Conservation (phyloP, 306 rosid species). For the Vigna mungo region DNA sequence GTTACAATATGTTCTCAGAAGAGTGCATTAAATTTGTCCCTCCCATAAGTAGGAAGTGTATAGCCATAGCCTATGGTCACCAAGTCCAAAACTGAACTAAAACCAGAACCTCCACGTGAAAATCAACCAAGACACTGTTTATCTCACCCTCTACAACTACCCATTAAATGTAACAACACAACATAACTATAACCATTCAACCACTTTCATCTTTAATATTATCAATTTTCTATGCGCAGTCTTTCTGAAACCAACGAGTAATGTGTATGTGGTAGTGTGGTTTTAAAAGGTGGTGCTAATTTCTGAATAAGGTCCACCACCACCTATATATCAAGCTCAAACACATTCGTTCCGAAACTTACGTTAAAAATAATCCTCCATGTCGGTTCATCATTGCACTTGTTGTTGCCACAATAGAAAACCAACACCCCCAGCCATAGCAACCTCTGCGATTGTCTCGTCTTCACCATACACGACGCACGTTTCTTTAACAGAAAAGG, state of each 20-base stretch:
- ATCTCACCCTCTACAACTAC: too few relatives aligned
- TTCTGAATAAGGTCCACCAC: neutral
- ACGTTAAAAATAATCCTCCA: constrained; percentile 1
- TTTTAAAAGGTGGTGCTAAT: neutral
- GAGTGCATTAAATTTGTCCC: constrained; percentile 69
- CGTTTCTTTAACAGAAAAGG: neutral
- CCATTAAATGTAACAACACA: too few relatives aligned
- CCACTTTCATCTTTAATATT: too few relatives aligned
- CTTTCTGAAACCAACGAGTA: too few relatives aligned
- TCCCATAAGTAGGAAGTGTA: constrained; percentile 44
- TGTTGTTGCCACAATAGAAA: constrained; percentile 5
- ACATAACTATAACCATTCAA: too few relatives aligned
- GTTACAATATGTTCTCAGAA: neutral
- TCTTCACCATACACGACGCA: neutral
- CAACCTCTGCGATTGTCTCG: constrained; percentile 19
- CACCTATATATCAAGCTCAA: too few relatives aligned
- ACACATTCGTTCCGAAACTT: neutral
- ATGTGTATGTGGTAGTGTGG: too few relatives aligned
- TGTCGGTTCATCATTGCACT: neutral
- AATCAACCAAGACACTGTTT: too few relatives aligned
- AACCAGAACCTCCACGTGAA: too few relatives aligned
- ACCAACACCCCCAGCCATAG: neutral
- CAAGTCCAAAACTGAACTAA: constrained; percentile 36
- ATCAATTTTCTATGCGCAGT: too few relatives aligned
- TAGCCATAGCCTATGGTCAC: neutral